Conservation (phyloP, 768 basidiomycete genomes). For the Cystofilobasidium capitatum region DNA sequence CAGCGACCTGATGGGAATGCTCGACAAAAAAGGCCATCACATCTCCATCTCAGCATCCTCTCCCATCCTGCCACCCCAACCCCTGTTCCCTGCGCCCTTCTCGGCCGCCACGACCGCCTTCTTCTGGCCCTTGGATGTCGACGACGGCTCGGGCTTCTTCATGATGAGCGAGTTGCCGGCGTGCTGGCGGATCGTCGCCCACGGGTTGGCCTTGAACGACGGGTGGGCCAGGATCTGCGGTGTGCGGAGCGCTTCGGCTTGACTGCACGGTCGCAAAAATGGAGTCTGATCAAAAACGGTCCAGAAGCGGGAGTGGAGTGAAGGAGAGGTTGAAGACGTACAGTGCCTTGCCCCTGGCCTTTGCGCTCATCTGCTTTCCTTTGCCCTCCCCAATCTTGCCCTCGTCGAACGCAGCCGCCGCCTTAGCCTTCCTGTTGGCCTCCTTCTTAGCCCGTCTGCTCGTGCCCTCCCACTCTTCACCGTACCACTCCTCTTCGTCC, state of each 20-base stretch:
- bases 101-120: not conserved
- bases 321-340: constrained; percentile 36
- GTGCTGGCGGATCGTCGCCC: constrained; percentile 25
- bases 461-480: constrained; percentile 6
- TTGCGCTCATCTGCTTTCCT: constrained; percentile 17
- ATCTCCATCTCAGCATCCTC: constrained; percentile 2
- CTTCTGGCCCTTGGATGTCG: not conserved
- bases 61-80: constrained; percentile 18
- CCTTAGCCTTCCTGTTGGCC: not conserved
- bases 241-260: not conserved
- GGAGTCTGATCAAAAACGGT: constrained; percentile 34
- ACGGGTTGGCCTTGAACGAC: constrained; percentile 16
- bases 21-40: too few species aligned
- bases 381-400: constrained; percentile 23
- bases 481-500: constrained; percentile 8
- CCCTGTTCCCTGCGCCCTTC: not conserved
- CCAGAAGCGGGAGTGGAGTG: constrained; percentile 64
- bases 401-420: not conserved
- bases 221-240: constrained; percentile 21
- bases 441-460: constrained; percentile 1
- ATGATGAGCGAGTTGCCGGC: constrained; percentile 24
- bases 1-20: too few species aligned
- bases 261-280: not conserved
- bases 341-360: constrained; percentile 12
- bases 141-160: constrained; percentile 2